phyloP scores from a whole-genome alignment of 1,284 basidiomycete species.

The Exsudoporus floridanus region DNA sequence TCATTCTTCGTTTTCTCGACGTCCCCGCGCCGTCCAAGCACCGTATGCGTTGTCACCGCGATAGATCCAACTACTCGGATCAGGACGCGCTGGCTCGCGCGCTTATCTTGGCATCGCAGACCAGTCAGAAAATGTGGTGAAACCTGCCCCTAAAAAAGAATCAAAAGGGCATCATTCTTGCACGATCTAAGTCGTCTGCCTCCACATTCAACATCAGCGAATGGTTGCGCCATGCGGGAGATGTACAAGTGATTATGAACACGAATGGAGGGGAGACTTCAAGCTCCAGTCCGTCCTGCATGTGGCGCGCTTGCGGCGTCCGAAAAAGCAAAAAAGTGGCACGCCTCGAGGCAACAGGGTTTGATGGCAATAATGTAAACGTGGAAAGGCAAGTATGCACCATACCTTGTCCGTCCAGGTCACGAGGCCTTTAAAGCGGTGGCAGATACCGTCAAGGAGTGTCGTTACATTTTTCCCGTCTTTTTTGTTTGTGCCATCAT shows the following conservation, averaged over 20 bases:
- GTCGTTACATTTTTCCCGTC: constrained; percentile 2
- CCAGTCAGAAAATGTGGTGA: constrained; percentile 2
- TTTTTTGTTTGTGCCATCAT: neutral
- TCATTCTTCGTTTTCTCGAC: constrained; percentile 12
- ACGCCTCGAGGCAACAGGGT: constrained; percentile 32
- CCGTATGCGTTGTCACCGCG: constrained; percentile 7
- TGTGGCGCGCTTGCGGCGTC: constrained; percentile 22
- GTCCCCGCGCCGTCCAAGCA: constrained; percentile 25
- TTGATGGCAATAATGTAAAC: constrained; percentile 23
- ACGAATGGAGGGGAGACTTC: neutral
- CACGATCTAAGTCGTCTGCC: neutral
- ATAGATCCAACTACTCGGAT: neutral
- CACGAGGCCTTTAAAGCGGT: constrained; percentile 14
- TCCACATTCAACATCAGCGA: constrained; percentile 22
- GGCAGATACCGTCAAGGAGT: constrained; percentile 16
- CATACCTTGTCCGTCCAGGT: constrained; percentile 9
- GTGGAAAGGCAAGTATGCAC: constrained; percentile 4
- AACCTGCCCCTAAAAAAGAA: neutral
- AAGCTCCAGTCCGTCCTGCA: constrained; percentile 4
- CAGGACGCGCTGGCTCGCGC: constrained; percentile 12
- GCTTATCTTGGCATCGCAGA: constrained; percentile 1
- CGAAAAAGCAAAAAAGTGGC: constrained; percentile 6
- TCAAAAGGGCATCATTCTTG: neutral
- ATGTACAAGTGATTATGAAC: constrained; percentile 1
- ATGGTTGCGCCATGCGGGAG: constrained; percentile 3